Conservation (phyloP, 495 filamentous ascomycete genomes). For the Penicillium taxi region DNA sequence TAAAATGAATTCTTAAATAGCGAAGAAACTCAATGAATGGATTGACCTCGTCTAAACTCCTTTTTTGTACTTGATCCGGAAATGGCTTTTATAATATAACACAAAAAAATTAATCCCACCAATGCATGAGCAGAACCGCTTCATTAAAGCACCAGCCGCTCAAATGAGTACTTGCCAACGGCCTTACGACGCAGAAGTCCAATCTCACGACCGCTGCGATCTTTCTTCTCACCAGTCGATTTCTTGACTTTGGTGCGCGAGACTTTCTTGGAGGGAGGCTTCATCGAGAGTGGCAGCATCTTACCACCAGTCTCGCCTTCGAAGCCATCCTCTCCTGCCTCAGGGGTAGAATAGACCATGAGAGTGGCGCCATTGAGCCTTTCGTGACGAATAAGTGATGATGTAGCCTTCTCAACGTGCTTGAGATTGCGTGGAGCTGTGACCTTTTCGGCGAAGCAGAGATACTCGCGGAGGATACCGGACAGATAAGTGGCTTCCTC, state of each 20-base stretch:
- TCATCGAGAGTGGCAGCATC: slow-evolving; percentile 62
- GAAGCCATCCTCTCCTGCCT: slow-evolving; percentile 27
- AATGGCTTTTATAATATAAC: slow-evolving; percentile 18
- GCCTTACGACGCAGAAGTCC: slow-evolving; percentile 64
- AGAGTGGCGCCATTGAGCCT: slow-evolving; percentile 40
- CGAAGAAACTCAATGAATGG: background rate
- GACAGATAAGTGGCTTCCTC: slow-evolving; percentile 64
- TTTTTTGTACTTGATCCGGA: slow-evolving; percentile 17
- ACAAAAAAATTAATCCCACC: slow-evolving; percentile 10
- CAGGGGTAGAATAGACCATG: slow-evolving; percentile 27
- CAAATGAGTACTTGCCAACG: slow-evolving; percentile 67
- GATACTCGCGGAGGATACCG: slow-evolving; percentile 60
- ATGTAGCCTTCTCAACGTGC: slow-evolving; percentile 11
- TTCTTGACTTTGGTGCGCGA: slow-evolving; percentile 39
- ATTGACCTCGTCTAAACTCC: slow-evolving; percentile 14
- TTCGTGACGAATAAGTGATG: slow-evolving; percentile 28
- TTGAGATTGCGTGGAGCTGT: slow-evolving; percentile 6
- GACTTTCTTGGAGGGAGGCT: slow-evolving; percentile 54
- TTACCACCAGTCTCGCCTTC: slow-evolving; percentile 32
- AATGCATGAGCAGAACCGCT: slow-evolving; percentile 5
- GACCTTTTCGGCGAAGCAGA: slow-evolving; percentile 53
- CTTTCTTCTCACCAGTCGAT: slow-evolving; percentile 48
- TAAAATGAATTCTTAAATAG: background rate
- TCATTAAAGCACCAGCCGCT: slow-evolving; percentile 55
- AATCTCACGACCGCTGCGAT: slow-evolving; percentile 58